Base-by-base conservation (phyloP, 2,329 filamentous ascomycete genomes). In the Clonostachys rosea region DNA sequence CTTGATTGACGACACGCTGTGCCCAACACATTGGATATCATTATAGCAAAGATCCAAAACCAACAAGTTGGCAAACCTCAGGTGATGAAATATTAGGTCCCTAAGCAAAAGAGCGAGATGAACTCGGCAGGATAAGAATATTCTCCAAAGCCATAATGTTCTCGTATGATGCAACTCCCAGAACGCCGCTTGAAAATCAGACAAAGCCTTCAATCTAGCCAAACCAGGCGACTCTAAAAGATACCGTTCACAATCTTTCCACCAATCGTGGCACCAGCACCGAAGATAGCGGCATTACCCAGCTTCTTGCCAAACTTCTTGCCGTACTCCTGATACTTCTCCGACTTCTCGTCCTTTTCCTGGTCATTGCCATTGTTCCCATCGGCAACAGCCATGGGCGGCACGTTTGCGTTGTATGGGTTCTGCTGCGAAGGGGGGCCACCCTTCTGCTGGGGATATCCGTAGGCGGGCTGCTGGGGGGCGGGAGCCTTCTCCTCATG, bases 251-350 rank as follows among this genome's bases (percentile, higher is more conserved):
- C 90, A 62, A 96, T 83, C 62, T 95, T 94, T 56, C 86, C 82
- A 62, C 91, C 91, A 53, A 96, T 86, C 2, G 89, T 94, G 43
- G 92, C 91, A 67, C 92, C 91, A 43, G 92, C 92, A 65, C 92
- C 92, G 59, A 95, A 95, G 56, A 96, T 90, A 30, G 91, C 90
- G 41, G 79, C 77, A 57, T 84, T 84, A 7, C 92, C 92, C 41
- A 73, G 57, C 76, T 96, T 97, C 81, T 95, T 95, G 55, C 92
- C 91, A 68, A 96, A 88, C 73, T 96, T 96, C 83, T 96, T 96
- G 47, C 89, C 91, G 47, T 84, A 80, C 67, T 89, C 78, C 52
- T 83, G 78, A 14, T 84, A 72, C 72, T 94, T 94, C 53, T 54
- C 56, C 62, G 74, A 75, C 9, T 71, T 74, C 40, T 73, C 71